Evolutionary conservation across 176 grass and related monocot genomes (phyloP).

Genomic region (Rhynchospora tenuis): DNA sequence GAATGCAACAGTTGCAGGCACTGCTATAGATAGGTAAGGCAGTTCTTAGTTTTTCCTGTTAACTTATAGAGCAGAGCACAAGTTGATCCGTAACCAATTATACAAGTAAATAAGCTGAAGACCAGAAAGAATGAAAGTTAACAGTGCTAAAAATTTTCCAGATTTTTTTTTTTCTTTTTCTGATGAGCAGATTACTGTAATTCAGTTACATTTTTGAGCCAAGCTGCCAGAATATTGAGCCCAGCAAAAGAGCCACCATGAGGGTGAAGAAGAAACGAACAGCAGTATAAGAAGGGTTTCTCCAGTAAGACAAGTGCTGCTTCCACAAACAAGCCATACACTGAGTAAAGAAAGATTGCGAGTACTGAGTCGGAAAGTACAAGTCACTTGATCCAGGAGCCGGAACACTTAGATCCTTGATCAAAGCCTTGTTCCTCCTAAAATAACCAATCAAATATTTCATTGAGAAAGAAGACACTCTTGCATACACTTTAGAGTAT

Average conservation of each 20-base stretch:
- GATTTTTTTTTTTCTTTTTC: not conserved
- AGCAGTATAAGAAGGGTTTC: constrained; percentile 40
- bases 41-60: not conserved
- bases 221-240: constrained; percentile 36
- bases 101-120: not conserved
- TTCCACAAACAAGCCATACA: constrained; percentile 42
- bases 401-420: constrained; percentile 29
- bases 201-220: constrained; percentile 31
- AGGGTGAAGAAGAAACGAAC: constrained; percentile 30
- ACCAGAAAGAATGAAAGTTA: not conserved
- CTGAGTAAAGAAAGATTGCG: constrained; percentile 31
- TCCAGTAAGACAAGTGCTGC: constrained; percentile 38
- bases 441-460: constrained; percentile 1
- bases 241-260: constrained; percentile 20
- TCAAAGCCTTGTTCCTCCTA: constrained; percentile 38
- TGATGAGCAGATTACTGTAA: not conserved
- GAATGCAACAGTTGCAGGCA: not conserved
- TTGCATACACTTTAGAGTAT: not conserved
- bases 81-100: not conserved
- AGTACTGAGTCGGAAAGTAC: constrained; percentile 29
- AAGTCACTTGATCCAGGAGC: constrained; percentile 20
- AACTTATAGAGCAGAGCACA: not conserved
- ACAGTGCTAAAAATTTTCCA: not conserved
- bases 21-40: not conserved
- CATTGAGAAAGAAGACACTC: not conserved